These are phyloP conservation scores for Triangularia setosa DNA, from an alignment of 2,329 filamentous ascomycete species.

Conservation along the genomic window DNA sequence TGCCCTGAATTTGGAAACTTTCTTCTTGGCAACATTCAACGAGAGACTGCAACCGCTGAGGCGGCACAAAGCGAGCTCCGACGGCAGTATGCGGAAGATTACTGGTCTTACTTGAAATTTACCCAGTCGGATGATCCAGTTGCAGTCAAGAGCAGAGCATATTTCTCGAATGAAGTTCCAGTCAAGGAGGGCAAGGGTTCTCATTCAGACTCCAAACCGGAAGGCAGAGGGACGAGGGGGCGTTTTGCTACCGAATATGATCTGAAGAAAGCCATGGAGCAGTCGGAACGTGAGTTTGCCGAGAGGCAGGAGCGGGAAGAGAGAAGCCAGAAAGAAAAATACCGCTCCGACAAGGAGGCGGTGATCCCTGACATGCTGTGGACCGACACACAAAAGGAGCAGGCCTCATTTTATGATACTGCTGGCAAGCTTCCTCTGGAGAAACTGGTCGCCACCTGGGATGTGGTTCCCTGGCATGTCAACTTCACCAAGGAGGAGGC, in stretches of 20 bases:
- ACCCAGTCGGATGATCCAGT: constrained; percentile 53
- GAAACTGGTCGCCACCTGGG: constrained; percentile 64
- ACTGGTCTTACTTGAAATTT: constrained; percentile 51
- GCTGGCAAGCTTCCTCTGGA: constrained; percentile 63
- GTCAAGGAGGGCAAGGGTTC: constrained; percentile 32
- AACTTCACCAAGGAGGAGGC: constrained; percentile 72
- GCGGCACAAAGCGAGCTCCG: constrained; percentile 39
- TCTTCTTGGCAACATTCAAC: constrained; percentile 43
- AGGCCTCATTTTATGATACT: constrained; percentile 59
- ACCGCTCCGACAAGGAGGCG: constrained; percentile 73
- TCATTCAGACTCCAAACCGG: constrained; percentile 53
- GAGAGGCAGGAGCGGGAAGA: constrained; percentile 65
- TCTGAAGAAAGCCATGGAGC: constrained; percentile 65
- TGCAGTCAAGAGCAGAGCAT: constrained; percentile 53
- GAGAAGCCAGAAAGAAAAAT: constrained; percentile 56
- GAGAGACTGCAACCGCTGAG: constrained; percentile 36
- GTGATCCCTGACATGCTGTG: constrained; percentile 67
- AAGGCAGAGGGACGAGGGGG: constrained; percentile 46
- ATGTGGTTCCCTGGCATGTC: constrained; percentile 67
- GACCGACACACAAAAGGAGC: constrained; percentile 55
- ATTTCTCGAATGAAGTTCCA: constrained; percentile 43
- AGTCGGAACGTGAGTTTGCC: constrained; percentile 67
- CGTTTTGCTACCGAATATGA: constrained; percentile 70
- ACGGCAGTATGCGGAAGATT: constrained; percentile 44
- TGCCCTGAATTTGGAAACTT: constrained; percentile 42